Conservation (phyloP, 2,329 filamentous ascomycete genomes). For the Akanthomyces uredinophilus region DNA sequence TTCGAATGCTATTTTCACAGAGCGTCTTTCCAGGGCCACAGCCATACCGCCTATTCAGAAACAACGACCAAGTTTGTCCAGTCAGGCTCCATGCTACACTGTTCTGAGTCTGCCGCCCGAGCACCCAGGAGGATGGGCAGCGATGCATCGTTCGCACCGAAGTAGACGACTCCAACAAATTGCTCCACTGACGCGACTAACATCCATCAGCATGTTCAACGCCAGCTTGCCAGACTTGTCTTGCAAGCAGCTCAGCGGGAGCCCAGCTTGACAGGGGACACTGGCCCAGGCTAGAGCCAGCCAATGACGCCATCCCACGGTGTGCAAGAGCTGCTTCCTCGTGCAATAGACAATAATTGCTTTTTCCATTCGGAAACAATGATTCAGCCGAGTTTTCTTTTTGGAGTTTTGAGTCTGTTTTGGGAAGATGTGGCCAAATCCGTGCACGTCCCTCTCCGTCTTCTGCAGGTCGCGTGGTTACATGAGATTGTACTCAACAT, state of each 20-base stretch:
- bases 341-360: not conserved
- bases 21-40: not conserved
- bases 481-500: not conserved
- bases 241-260: not conserved
- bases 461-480: not conserved
- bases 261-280: conserved; percentile 8
- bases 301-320: conserved; percentile 4
- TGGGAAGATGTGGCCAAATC: not conserved
- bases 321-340: not conserved
- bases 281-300: not conserved
- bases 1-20: not conserved
- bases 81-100: not conserved
- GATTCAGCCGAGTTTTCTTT: not conserved
- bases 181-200: not conserved
- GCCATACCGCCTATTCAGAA: not conserved
- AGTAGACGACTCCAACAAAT: not conserved
- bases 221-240: not conserved
- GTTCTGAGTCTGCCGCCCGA: not conserved
- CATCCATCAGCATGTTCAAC: not conserved
- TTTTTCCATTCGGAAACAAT: not conserved
- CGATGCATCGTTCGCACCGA: conserved; percentile 1
- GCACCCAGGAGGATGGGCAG: not conserved
- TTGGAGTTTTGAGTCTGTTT: not conserved
- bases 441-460: not conserved
- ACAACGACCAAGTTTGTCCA: not conserved